Evolutionary conservation across 106 monocot species (phyloP).

Genomic region (Triglochin maritima): DNA sequence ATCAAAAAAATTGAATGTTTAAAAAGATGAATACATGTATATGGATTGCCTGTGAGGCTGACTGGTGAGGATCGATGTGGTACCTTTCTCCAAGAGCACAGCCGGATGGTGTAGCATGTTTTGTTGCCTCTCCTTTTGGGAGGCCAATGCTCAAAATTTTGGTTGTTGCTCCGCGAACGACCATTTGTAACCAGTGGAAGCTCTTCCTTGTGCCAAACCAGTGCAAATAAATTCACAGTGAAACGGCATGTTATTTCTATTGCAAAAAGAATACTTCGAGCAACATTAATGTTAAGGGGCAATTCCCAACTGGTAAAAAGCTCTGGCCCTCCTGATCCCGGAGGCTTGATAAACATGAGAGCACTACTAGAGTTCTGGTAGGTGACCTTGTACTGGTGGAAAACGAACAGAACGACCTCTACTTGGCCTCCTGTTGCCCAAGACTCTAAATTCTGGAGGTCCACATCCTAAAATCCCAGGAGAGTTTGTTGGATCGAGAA

Average conservation of each 20-base stretch:
- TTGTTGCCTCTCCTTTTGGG: not conserved
- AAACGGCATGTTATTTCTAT: constrained; percentile 31
- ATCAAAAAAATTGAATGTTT: constrained; percentile 1
- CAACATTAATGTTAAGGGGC: not conserved
- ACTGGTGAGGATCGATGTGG: not conserved
- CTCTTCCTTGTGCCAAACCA: not conserved
- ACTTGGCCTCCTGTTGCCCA: constrained; percentile 47
- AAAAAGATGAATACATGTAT: not conserved
- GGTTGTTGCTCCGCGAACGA: not conserved
- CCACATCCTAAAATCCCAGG: constrained; percentile 87
- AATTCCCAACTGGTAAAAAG: constrained; percentile 5
- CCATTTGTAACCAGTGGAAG: constrained; percentile 8
- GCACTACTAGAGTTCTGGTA: constrained; percentile 20
- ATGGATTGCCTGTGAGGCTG: not conserved
- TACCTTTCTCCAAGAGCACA: not conserved
- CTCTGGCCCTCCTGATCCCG: not conserved
- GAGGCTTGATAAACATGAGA: not conserved
- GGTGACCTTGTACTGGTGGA: constrained; percentile 33
- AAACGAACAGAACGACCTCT: constrained; percentile 32
- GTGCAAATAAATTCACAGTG: not conserved
- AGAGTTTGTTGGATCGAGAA: constrained; percentile 41
- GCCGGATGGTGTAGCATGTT: not conserved
- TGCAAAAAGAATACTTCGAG: constrained; percentile 22
- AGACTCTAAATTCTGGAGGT: constrained; percentile 47
- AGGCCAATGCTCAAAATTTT: not conserved